These are phyloP conservation scores for Coemansia furcata DNA, from an alignment of 192 early-diverging fungal genomes.

Conservation along the genomic window DNA sequence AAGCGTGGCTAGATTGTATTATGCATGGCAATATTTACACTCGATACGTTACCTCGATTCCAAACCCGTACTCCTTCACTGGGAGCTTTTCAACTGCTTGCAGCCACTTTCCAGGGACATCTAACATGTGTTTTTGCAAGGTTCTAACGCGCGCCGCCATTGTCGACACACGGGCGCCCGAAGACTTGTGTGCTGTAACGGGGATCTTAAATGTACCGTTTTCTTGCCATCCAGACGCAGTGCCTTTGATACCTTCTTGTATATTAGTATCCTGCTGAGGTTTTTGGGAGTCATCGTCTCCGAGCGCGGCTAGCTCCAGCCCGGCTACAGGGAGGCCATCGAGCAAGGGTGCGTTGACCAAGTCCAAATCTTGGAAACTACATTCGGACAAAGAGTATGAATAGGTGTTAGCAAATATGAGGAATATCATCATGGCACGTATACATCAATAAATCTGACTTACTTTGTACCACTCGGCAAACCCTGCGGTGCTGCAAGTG, in stretches of 20 bases:
- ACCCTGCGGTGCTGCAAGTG: conserved; percentile 9
- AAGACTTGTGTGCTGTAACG: conserved; percentile 34
- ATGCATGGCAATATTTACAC: not conserved
- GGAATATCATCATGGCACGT: not conserved
- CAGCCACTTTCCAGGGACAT: conserved; percentile 48
- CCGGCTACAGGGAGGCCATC: conserved; percentile 42
- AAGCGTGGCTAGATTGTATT: not conserved
- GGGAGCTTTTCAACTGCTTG: conserved; percentile 41
- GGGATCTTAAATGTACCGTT: conserved; percentile 36
- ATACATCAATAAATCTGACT: not conserved
- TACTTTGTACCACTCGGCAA: conserved; percentile 12
- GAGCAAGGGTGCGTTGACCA: conserved; percentile 14
- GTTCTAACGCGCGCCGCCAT: conserved; percentile 34
- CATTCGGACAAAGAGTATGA: not conserved
- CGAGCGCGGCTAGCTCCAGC: conserved; percentile 14
- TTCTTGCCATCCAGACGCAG: conserved; percentile 5
- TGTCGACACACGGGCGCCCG: conserved; percentile 34
- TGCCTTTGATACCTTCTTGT: not conserved
- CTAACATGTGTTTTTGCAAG: conserved; percentile 43
- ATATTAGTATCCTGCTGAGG: not conserved
- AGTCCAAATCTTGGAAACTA: conserved; percentile 8
- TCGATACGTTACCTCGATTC: conserved; percentile 41
- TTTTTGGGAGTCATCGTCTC: not conserved
- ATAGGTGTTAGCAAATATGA: not conserved
- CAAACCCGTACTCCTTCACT: conserved; percentile 49